Percentiles rank a stretch among this genome's conserved stretches.
phyloP scores from a whole-genome alignment of 2,329 filamentous ascomycete species.

The Colletotrichum sp. region DNA sequence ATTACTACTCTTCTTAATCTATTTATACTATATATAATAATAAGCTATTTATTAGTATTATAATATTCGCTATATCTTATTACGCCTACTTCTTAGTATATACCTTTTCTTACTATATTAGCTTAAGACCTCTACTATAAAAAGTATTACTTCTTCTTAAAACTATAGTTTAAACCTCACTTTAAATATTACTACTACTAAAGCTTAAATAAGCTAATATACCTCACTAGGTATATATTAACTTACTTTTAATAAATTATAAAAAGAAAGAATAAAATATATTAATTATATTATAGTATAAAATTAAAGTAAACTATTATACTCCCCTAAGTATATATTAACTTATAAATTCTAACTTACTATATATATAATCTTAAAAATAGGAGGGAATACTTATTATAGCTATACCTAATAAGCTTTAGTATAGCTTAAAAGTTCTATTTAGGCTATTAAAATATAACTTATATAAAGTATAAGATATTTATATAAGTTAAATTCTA shows the following conservation, averaged over 20 bases:
- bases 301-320: neutral
- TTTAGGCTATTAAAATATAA: no score
- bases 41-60: neutral
- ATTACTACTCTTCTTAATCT: neutral
- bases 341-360: no score
- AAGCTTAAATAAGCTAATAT: neutral
- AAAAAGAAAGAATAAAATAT: fast-evolving
- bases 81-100: no score
- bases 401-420: no score
- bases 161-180: neutral
- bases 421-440: no score
- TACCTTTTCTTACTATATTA: no score
- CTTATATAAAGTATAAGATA: no score
- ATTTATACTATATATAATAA: neutral
- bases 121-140: no score
- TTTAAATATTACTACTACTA: neutral
- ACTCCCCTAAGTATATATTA: neutral
- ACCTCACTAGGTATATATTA: neutral
- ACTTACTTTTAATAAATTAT: neutral
- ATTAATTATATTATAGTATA: neutral
- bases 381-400: no score
- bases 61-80: no score
- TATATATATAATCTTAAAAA: no score
- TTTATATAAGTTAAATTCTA: no score
- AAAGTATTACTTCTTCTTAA: neutral